Evolutionary conservation across 768 basidiomycete species (phyloP), one percentile per base, ranked within the genome.

Genomic region (Macrolepiota dolichaula): DNA sequence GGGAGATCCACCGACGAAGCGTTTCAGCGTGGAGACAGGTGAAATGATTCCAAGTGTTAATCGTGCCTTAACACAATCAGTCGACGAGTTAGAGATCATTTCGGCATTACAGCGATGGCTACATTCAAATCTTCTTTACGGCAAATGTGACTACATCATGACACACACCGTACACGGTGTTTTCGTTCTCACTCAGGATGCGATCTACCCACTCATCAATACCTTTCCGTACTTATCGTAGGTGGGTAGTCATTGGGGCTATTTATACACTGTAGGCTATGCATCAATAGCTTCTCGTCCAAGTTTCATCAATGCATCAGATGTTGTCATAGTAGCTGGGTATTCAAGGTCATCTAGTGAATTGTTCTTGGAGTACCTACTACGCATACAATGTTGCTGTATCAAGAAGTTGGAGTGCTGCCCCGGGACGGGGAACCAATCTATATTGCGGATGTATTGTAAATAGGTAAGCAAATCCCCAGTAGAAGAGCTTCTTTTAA

Each of bases 291-390:
- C 51, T 59, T 53, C 59, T 59, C 51, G 19, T 53, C 51, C 51
- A 46, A 47, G 52, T 60, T 60, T 60, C 59, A 60, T 60, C 59
- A 60, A 47, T 42, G 27, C 44, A 54, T 60, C 59, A 60, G 32
- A 60, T 55, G 59, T 60, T 60, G 59, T 60, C 59, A 60, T 60
- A 60, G 59, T 38, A 60, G 51, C 52, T 60, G 51, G 51, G 52
- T 49, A 37, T 55, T 53, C 29, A 42, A 37, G 32, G 6, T 29
- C 44, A 36, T 54, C n/a, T n/a, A 36, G n/a, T 32, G 25, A 46
- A 38, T 51, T 24, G 50, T 51, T n/a, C n/a, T 40, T 51, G 47
- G 24, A 15, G 3, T 13, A 17, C n/a, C 13, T 19, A 13, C 36
- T 42, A 59, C 7, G 17, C 36, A 40, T 32, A 25, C 17, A 19